Evolutionary conservation across 768 basidiomycete genomes (phyloP), one percentile per base, ranked within the genome.

Genomic region (Tricholoma saponaceum): DNA sequence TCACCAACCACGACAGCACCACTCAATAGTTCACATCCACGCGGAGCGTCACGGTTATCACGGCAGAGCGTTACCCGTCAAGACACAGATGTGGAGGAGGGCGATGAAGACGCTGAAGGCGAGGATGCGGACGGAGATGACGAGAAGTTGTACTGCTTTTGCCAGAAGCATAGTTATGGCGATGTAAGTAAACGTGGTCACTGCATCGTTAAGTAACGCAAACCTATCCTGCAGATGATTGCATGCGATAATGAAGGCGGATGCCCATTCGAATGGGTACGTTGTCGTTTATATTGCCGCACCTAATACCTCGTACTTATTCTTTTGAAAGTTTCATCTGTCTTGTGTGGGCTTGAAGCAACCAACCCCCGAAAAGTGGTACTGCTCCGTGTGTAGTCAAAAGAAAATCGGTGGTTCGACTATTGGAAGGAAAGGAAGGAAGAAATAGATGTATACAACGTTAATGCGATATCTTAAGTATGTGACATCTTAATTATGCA

Each of bases 191-290:
- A 47, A 50, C 26, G 22, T 47, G 37, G 39, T 22, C 12, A 2
- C 43, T 16, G 0, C 18, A 6, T 23, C 39, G 25, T 28, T 2
- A 16, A 32, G 25, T 16, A 47, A 37, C 51, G 30, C 46, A 32
- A 28, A 10, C 23, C 18, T n/a, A 23, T 39, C 4, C 39, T 49
- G 10, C 41, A 82, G 82, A 89, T 89, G 87, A 85, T 89, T 65
- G 86, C 82, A 4, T 89, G 87, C 64, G 87, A 89, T 66, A 84
- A 85, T 63, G 80, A 84, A 60, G 74, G 72, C n/a, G 72, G 74
- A 16, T 89, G 86, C 71, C 80, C 78, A 3, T 84, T 80, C 66
- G 84, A 89, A 84, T 89, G 86, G 86, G 86, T 86, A 57, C 58
- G 81, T 70, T 13, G 18, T 47, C 47, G 25, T 53, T n/a, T 61